These are phyloP conservation scores for Gymnopilus junonius DNA, from an alignment of 768 basidiomycete species.

Conservation along the genomic window DNA sequence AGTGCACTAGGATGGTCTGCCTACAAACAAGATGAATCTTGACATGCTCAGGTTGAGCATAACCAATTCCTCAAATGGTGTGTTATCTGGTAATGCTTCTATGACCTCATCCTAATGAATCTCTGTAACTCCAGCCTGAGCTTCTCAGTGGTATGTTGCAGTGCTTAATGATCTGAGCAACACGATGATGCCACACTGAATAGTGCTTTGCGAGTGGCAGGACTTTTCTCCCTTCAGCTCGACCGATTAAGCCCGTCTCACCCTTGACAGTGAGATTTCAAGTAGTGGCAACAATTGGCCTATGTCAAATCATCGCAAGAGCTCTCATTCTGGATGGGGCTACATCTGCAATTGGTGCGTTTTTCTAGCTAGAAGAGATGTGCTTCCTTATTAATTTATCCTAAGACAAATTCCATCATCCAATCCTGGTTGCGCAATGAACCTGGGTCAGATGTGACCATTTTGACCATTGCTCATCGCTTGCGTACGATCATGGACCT, in stretches of 20 bases:
- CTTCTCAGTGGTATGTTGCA: constrained; percentile 48
- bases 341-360: constrained; percentile 50
- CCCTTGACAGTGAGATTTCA: constrained; percentile 41
- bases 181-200: constrained; percentile 52
- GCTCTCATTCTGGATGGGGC: constrained; percentile 23
- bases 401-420: constrained; percentile 68
- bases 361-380: constrained; percentile 26
- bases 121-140: constrained; percentile 32
- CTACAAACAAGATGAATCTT: constrained; percentile 52
- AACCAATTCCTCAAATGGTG: constrained; percentile 56
- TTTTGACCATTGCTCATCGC: constrained; percentile 14
- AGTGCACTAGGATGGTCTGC: constrained; percentile 58
- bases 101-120: neutral
- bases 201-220: constrained; percentile 42
- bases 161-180: constrained; percentile 29
- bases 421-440: constrained; percentile 70
- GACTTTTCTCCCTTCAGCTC: constrained; percentile 40
- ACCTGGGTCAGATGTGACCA: constrained; percentile 53
- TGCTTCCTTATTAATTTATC: no score
- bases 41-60: constrained; percentile 58
- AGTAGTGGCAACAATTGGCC: constrained; percentile 10
- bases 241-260: constrained; percentile 52
- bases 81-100: neutral
- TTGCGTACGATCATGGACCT: constrained; percentile 14
- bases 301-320: constrained; percentile 13